Conservation (phyloP, 352 stramenopile genomes). For the Plasmopara muralis region DNA sequence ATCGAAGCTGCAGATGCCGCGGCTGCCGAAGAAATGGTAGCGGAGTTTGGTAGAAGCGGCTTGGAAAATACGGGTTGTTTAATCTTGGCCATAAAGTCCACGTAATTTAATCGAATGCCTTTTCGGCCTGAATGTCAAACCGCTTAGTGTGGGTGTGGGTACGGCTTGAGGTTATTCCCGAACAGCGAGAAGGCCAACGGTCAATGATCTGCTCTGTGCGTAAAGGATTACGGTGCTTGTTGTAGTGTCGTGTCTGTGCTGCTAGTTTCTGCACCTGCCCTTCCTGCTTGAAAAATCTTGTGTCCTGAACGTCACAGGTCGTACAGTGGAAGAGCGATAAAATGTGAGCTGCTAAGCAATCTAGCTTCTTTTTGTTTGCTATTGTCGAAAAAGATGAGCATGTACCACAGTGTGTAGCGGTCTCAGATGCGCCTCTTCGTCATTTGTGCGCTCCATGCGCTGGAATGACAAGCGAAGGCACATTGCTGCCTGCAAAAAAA, state of each 20-base stretch:
- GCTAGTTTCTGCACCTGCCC: conserved; percentile 23
- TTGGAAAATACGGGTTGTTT: conserved; percentile 39
- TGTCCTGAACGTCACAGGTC: conserved; percentile 2
- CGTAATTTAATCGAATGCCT: not conserved
- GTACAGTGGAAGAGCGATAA: not conserved
- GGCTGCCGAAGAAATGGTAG: conserved; percentile 30
- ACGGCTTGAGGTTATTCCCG: conserved; percentile 10
- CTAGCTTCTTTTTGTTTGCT: too few species aligned
- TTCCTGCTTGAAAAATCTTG: conserved; percentile 28
- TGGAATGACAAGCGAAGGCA: too few species aligned
- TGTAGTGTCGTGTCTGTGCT: conserved; percentile 14
- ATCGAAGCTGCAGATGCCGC: conserved; percentile 24
- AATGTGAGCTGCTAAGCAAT: too few species aligned
- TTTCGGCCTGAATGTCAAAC: conserved; percentile 11
- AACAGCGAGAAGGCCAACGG: conserved; percentile 12
- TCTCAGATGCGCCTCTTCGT: too few species aligned
- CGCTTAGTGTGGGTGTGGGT: not conserved
- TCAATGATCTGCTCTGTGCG: conserved; percentile 1
- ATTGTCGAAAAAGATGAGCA: too few species aligned
- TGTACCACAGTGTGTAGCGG: too few species aligned
- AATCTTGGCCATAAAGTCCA: conserved; percentile 15
- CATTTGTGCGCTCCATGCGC: too few species aligned
- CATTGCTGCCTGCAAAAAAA: too few species aligned
- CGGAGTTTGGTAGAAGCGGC: conserved; percentile 28
- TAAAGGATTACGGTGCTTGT: conserved; percentile 1